phyloP scores from a whole-genome alignment of 139 green algal species.

The Marvania coccoides region DNA sequence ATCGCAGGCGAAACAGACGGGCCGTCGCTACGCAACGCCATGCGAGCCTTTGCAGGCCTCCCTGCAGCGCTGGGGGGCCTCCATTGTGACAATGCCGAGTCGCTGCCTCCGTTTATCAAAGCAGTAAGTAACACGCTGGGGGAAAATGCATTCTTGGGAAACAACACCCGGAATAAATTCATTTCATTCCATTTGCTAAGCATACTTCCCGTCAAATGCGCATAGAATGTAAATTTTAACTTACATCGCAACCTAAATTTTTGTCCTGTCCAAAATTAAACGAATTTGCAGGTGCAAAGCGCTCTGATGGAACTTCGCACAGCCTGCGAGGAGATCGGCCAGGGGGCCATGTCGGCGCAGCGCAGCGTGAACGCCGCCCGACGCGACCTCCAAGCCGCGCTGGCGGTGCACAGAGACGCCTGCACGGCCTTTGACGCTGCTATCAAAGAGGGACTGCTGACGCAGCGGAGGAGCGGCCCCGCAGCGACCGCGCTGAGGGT shows the following conservation, averaged over 20 bases:
- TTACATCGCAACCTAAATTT: no score
- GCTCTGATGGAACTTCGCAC: not conserved
- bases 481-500: no score
- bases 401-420: constrained; percentile 19
- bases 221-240: no score
- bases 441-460: not conserved
- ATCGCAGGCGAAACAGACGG: constrained; percentile 35
- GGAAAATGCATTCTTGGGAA: no score
- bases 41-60: constrained; percentile 25
- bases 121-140: no score
- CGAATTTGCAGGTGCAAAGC: constrained; percentile 1
- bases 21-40: constrained; percentile 19
- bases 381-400: constrained; percentile 15
- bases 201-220: no score
- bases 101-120: not conserved
- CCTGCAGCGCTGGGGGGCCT: constrained; percentile 16
- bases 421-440: constrained; percentile 21
- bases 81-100: constrained; percentile 7
- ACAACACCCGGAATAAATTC: no score
- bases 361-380: constrained; percentile 21
- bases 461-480: not conserved
- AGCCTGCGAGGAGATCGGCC: constrained; percentile 3
- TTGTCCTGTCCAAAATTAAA: no score
- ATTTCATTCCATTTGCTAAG: no score
- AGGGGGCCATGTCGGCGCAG: constrained; percentile 8